Base-by-base conservation (phyloP, 805 yeast species). In the Candida vartiovaarae region DNA sequence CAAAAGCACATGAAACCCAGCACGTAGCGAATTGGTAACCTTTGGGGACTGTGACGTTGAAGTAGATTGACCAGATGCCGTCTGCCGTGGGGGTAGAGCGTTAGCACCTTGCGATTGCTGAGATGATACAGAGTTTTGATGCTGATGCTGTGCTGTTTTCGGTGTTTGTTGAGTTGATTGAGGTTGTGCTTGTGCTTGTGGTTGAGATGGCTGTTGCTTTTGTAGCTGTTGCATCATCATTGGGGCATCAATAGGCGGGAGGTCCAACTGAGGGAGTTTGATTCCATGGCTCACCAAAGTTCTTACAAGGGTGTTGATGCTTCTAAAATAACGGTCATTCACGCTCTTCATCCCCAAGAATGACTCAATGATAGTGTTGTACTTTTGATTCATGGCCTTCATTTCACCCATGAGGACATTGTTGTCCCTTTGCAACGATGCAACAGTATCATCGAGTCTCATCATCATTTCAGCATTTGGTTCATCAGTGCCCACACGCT, bases 1-100 rank as follows among this genome's bases (percentile, higher is more conserved):
- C 26, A 85, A 63, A 35, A 84, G 65, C 3, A 84, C 91, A 56
- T 82, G 89, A 60, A 82, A 78, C 25, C 80, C 79, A 26, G 62
- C 65, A 15, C 59, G 55, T 35, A 67, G 44, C 3, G 51, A 50
- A 10, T 47, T 41, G 9, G 44, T 33, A n/a, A 42, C 41, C 33
- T 48, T 47, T 4, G 51, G 43, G 4, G 53, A 36, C 29, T 50
- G 50, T 34, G 46, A 41, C 11, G 50, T 34, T n/a, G 37, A 9
- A 24, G 41, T 32, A 4, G 41, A 23, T 15, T 15, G 20, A 15
- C 20, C 20, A 24, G 27, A 23, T 15, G 11, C 36, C 7, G 42
- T 49, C n/a, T 52, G 54, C 41, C 38, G 45, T 26, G 31, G 32
- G 27, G 11, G 39, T 24, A 32, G 40, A 6, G 10, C 20, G 7